These are phyloP conservation scores for Suhomyces sp. DNA, from an alignment of 805 yeast genomes.

Conservation along the genomic window DNA sequence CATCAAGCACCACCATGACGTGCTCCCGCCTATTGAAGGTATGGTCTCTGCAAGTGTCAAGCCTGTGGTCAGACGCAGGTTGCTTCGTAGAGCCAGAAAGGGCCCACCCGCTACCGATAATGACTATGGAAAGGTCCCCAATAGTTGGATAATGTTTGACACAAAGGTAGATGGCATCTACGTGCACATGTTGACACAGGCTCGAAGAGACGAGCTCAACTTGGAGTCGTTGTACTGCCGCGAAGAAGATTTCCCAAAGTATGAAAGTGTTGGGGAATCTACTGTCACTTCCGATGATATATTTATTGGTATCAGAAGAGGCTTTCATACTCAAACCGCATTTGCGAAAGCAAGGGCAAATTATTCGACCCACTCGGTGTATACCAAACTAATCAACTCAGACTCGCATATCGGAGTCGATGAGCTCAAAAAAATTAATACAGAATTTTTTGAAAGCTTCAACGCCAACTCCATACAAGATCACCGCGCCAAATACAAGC, in stretches of 20 bases:
- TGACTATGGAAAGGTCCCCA: slow-evolving; percentile 55
- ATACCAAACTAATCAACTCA: background rate
- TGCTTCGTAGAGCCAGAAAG: slow-evolving; percentile 53
- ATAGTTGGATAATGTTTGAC: slow-evolving; percentile 83
- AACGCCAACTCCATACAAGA: slow-evolving; percentile 11
- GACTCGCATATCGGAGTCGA: background rate
- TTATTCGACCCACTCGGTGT: background rate
- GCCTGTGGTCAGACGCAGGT: slow-evolving; percentile 36
- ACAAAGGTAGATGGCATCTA: slow-evolving; percentile 59
- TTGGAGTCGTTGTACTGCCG: slow-evolving; percentile 68
- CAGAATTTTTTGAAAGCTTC: background rate
- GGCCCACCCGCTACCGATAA: slow-evolving; percentile 51
- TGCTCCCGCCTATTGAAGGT: slow-evolving; percentile 65
- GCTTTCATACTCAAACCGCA: slow-evolving; percentile 35
- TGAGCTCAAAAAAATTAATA: background rate
- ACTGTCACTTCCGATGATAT: slow-evolving; percentile 20
- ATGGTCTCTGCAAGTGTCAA: slow-evolving; percentile 54
- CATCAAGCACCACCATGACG: slow-evolving; percentile 47
- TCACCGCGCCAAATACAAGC: slow-evolving; percentile 17
- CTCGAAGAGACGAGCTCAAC: slow-evolving; percentile 64
- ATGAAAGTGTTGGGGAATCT: slow-evolving; percentile 16
- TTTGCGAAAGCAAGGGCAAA: background rate
- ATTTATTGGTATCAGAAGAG: slow-evolving; percentile 20
- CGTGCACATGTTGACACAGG: slow-evolving; percentile 70
- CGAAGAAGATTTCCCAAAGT: slow-evolving; percentile 34